phyloP scores from a whole-genome alignment of 202 grass and related monocot genomes.

The Hordeum pubiflorum region DNA sequence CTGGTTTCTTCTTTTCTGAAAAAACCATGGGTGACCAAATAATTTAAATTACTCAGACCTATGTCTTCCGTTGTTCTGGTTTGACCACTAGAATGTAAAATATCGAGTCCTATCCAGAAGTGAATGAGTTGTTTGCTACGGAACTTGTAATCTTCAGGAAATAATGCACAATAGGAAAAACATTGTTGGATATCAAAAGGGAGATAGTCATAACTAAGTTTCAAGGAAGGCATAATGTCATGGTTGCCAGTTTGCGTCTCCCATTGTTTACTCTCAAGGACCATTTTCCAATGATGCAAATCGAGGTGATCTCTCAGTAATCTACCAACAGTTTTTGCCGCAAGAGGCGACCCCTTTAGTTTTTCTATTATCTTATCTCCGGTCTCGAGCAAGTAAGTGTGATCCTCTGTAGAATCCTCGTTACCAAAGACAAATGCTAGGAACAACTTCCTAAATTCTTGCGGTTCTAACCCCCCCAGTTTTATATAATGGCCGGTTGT shows the following conservation, averaged over 20 bases:
- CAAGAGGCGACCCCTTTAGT: conserved; percentile 10
- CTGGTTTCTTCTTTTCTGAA: not conserved
- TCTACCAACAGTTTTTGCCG: conserved; percentile 29
- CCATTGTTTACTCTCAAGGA: conserved; percentile 35
- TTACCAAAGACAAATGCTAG: not conserved
- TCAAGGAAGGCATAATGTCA: conserved; percentile 28
- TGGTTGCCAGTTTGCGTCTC: not conserved
- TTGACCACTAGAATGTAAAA: not conserved
- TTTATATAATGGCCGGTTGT: not conserved
- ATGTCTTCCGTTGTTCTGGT: conserved; percentile 1
- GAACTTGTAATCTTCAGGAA: conserved; percentile 25
- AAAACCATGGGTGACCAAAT: not conserved
- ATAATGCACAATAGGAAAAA: conserved; percentile 13
- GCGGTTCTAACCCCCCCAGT: too few species aligned
- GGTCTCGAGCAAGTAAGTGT: not conserved
- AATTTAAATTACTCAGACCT: not conserved
- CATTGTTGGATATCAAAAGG: conserved; percentile 24
- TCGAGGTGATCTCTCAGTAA: not conserved
- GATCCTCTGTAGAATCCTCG: not conserved
- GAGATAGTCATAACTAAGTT: conserved; percentile 26
- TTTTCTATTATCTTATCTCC: not conserved
- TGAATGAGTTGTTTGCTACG: not conserved
- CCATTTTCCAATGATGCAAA: not conserved
- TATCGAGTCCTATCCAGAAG: conserved; percentile 23
- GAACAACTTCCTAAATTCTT: not conserved